These are phyloP conservation scores for Phoma sp. DNA, from an alignment of 2,329 filamentous ascomycete species.

Conservation along the genomic window DNA sequence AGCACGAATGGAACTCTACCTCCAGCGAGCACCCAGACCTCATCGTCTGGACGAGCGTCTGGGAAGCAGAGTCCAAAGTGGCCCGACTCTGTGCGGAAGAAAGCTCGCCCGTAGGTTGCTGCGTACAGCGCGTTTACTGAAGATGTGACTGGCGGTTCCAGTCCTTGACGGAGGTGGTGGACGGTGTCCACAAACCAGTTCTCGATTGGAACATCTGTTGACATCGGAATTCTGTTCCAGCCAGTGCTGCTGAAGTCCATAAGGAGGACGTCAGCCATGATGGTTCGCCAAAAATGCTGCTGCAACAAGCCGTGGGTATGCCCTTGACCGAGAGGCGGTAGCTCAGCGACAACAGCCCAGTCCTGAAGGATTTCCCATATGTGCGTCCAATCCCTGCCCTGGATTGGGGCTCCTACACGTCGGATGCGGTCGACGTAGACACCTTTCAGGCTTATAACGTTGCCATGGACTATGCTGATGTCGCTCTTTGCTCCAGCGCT, in stretches of 20 bases:
- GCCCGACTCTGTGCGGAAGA: not conserved
- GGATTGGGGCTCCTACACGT: not conserved
- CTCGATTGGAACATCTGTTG: no score
- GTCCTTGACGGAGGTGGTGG: not conserved
- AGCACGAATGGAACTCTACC: conserved; percentile 5
- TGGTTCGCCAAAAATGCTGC: conserved; percentile 3
- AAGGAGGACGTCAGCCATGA: not conserved
- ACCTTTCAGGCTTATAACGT: not conserved
- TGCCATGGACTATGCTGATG: not conserved
- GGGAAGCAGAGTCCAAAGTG: conserved; percentile 4
- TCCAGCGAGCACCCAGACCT: conserved; percentile 9
- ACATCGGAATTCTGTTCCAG: no score
- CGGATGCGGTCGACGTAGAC: not conserved
- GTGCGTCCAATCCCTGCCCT: not conserved
- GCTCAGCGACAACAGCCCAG: not conserved
- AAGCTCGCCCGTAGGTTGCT: not conserved
- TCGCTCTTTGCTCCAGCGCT: not conserved
- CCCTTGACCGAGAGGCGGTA: not conserved
- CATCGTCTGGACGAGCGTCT: not conserved
- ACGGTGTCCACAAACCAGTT: no score
- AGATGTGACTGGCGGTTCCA: not conserved
- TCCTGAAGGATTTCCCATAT: not conserved
- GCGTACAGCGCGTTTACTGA: not conserved
- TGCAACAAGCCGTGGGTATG: not conserved
- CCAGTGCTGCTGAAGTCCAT: not conserved